phyloP scores from a whole-genome alignment of 2,329 filamentous ascomycete genomes.

The Chalaropsis ovoidea region DNA sequence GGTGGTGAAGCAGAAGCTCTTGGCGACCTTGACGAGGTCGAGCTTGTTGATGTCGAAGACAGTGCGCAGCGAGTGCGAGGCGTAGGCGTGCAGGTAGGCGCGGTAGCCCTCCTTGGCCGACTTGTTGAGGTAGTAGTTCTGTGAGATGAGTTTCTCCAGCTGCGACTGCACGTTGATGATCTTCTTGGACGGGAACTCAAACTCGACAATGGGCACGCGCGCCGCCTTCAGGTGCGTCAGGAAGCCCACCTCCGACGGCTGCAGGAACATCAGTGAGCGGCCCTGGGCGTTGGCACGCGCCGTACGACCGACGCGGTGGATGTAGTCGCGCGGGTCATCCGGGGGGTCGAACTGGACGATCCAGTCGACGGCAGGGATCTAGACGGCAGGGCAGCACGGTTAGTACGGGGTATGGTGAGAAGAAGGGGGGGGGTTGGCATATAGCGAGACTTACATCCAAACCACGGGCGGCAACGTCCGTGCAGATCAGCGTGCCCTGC shows the following conservation, averaged over 20 bases:
- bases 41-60: conserved; percentile 74
- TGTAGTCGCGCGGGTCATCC: conserved; percentile 82
- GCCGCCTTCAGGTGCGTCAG: conserved; percentile 82
- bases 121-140: conserved; percentile 97
- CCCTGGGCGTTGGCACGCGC: conserved; percentile 76
- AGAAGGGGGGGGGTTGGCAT: neutral
- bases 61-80: conserved; percentile 52
- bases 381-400: neutral
- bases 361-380: conserved; percentile 91
- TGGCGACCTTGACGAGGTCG: conserved; percentile 72
- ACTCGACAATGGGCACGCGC: conserved; percentile 87
- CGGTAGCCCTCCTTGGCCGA: conserved; percentile 67
- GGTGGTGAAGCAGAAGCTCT: conserved; percentile 68
- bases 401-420: neutral
- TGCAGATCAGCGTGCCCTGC: conserved; percentile 84
- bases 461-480: conserved; percentile 88
- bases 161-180: conserved; percentile 84
- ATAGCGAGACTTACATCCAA: conserved; percentile 55
- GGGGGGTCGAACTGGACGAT: conserved; percentile 93
- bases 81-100: conserved; percentile 90
- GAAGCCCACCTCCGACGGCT: conserved; percentile 87
- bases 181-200: conserved; percentile 87
- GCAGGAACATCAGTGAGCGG: conserved; percentile 82
- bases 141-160: conserved; percentile 83
- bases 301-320: conserved; percentile 91